These are phyloP conservation scores for Gracilariopsis chorda DNA, from an alignment of 23 red algal genomes.

Conservation along the genomic window DNA sequence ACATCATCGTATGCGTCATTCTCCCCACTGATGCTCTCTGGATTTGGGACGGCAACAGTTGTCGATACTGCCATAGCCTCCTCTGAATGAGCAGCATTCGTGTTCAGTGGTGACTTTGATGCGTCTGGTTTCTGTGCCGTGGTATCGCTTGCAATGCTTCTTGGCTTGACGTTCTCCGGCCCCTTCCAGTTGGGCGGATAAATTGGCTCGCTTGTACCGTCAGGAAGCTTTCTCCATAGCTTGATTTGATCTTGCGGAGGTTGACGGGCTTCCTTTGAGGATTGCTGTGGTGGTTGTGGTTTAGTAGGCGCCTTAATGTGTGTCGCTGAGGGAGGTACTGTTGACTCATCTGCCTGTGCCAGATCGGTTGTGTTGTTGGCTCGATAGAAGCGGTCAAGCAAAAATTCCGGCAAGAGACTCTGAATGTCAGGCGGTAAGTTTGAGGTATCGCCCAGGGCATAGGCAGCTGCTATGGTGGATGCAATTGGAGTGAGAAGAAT, in stretches of 20 bases:
- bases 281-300: not conserved
- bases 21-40: not conserved
- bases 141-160: not conserved
- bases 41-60: not conserved
- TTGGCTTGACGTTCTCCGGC: not conserved
- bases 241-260: not conserved
- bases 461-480: slow-evolving; percentile 63
- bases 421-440: slow-evolving; percentile 1
- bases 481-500: slow-evolving; percentile 84
- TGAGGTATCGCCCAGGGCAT: slow-evolving; percentile 3
- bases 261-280: not conserved
- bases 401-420: slow-evolving; percentile 47
- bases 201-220: slow-evolving; percentile 29
- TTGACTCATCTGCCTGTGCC: not conserved
- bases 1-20: slow-evolving; percentile 73
- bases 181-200: not conserved
- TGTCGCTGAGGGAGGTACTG: not conserved
- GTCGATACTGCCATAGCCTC: not conserved
- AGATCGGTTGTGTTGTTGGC: not conserved
- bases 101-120: not conserved
- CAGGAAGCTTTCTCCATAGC: not conserved
- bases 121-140: not conserved
- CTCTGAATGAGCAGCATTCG: not conserved
- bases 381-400: slow-evolving; percentile 37
- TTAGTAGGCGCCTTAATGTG: not conserved